Conservation (phyloP, 2,329 filamentous ascomycete genomes). For the Epicoccum nigrum region DNA sequence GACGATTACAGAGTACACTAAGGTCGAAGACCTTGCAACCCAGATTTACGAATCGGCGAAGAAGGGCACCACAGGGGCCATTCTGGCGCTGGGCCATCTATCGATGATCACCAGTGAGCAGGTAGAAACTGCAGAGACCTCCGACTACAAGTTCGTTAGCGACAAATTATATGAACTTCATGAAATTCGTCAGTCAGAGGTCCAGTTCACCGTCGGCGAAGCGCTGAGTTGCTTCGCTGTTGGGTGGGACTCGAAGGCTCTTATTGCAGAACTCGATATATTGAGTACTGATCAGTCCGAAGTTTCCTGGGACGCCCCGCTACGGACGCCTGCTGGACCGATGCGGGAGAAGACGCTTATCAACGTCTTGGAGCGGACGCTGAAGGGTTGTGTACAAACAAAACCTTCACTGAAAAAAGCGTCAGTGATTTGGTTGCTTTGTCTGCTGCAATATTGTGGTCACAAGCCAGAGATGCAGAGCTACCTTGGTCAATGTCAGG, state of each 20-base stretch:
- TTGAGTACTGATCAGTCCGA: slow-evolving; percentile 57
- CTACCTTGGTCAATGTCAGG: slow-evolving; percentile 78
- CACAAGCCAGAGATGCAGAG: slow-evolving; percentile 75
- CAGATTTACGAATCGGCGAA: slow-evolving; percentile 73
- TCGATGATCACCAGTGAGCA: slow-evolving; percentile 64
- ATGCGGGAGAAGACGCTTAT: slow-evolving; percentile 53
- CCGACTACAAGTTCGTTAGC: slow-evolving; percentile 62
- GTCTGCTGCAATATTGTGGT: slow-evolving; percentile 87
- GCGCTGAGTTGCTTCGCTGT: slow-evolving; percentile 78
- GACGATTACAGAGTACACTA: slow-evolving; percentile 40
- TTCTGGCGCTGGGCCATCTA: slow-evolving; percentile 78
- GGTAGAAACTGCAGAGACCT: slow-evolving; percentile 40
- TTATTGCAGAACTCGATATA: slow-evolving; percentile 78
- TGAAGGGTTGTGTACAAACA: slow-evolving; percentile 78
- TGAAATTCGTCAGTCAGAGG: slow-evolving; percentile 82
- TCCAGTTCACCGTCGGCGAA: slow-evolving; percentile 90
- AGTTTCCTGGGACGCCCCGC: slow-evolving; percentile 38
- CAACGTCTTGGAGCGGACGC: slow-evolving; percentile 71
- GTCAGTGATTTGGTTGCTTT: slow-evolving; percentile 93
- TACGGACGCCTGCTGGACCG: slow-evolving; percentile 40
- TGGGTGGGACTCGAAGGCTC: slow-evolving; percentile 82
- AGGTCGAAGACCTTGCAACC: slow-evolving; percentile 60
- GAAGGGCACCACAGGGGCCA: slow-evolving; percentile 80
- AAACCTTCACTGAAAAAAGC: slow-evolving; percentile 91
- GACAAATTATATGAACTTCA: slow-evolving; percentile 76